Conservation (phyloP, 768 basidiomycete genomes). For the Hygrophoropsis aurantiaca region DNA sequence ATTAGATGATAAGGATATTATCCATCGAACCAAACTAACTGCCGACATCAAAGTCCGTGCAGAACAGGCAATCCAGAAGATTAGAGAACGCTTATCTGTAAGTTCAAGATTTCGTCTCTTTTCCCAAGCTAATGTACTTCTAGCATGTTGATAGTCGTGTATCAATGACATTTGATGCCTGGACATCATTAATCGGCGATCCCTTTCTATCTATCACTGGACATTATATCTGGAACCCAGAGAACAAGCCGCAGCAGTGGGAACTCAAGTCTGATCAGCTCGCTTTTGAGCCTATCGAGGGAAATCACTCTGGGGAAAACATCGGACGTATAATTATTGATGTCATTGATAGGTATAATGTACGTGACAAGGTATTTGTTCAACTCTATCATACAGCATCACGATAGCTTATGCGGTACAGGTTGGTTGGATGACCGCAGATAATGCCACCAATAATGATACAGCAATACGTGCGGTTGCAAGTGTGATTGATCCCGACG, state of each 20-base stretch:
- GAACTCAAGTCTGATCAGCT: constrained; percentile 9
- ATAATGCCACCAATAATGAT: constrained; percentile 13
- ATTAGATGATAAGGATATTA: not conserved
- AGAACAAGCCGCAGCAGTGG: constrained; percentile 9
- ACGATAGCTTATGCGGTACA: not conserved
- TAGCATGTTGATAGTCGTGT: constrained; percentile 1
- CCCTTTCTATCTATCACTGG: constrained; percentile 17
- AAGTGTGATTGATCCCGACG: not conserved
- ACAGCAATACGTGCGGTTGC: constrained; percentile 5
- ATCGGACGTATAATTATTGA: constrained; percentile 3
- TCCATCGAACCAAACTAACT: not conserved
- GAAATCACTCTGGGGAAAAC: constrained; percentile 7
- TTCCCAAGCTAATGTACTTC: not conserved
- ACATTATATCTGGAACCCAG: constrained; percentile 11
- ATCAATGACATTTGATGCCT: constrained; percentile 12
- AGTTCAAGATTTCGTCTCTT: too few relatives aligned
- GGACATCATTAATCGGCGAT: constrained; percentile 13
- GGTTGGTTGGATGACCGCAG: constrained; percentile 5
- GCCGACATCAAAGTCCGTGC: not conserved
- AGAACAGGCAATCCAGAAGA: not conserved
- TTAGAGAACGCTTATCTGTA: not conserved
- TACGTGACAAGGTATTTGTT: constrained; percentile 6
- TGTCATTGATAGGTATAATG: constrained; percentile 7
- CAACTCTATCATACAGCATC: not conserved
- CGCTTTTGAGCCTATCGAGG: constrained; percentile 8